These are phyloP conservation scores for Metarhizium brunneum DNA, from an alignment of 2,329 filamentous ascomycete genomes.

Conservation along the genomic window DNA sequence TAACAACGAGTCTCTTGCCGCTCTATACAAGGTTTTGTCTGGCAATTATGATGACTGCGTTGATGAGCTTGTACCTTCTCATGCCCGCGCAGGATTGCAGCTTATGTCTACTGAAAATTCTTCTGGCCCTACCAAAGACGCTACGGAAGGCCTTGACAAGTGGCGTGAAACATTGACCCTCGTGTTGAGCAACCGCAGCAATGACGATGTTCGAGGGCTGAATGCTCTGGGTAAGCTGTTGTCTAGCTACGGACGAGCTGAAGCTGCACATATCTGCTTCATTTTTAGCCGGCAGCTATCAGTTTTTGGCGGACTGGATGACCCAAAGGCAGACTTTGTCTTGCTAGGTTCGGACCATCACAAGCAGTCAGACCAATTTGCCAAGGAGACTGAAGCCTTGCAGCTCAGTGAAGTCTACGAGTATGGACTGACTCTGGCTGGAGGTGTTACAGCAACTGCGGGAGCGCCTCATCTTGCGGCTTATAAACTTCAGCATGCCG, in stretches of 20 bases:
- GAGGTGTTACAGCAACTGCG: constrained; percentile 38
- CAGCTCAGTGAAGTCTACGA: constrained; percentile 95
- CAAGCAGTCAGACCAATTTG: constrained; percentile 59
- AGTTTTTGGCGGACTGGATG: constrained; percentile 75
- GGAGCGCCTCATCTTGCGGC: constrained; percentile 73
- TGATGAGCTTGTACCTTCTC: constrained; percentile 88
- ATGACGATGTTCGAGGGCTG: constrained; percentile 68
- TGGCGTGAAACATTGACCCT: constrained; percentile 88
- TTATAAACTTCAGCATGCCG: constrained; percentile 87
- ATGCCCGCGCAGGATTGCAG: constrained; percentile 84
- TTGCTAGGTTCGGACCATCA: constrained; percentile 79
- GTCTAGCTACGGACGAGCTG: constrained; percentile 73
- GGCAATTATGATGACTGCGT: constrained; percentile 92
- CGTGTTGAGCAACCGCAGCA: constrained; percentile 78
- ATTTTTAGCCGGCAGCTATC: constrained; percentile 68
- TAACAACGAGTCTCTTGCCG: constrained; percentile 79
- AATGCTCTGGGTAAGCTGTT: constrained; percentile 74
- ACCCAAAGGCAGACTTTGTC: constrained; percentile 68
- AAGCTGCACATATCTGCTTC: constrained; percentile 91
- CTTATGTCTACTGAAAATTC: constrained; percentile 70
- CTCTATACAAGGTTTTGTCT: constrained; percentile 86
- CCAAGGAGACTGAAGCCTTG: constrained; percentile 75
- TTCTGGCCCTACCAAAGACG: constrained; percentile 55
- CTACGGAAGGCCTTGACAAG: constrained; percentile 76
- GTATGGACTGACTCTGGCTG: constrained; percentile 69